Percentiles rank a stretch among this genome's conserved stretches.
Conservation (phyloP, 1,284 basidiomycete species). For the Sparassis latifolia region DNA sequence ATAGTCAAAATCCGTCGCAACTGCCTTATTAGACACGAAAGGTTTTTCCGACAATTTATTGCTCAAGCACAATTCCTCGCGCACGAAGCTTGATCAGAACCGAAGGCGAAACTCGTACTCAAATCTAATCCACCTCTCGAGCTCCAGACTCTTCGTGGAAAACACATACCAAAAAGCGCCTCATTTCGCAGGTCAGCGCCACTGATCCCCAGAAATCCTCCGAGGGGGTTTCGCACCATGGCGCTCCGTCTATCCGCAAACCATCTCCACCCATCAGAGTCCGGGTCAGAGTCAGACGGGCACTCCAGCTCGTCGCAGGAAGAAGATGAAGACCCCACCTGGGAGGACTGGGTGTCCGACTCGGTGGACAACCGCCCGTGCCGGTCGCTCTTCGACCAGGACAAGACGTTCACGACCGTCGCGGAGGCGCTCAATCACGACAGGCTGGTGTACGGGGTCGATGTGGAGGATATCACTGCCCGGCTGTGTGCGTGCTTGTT, state of each 20-base stretch:
- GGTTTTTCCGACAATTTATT: too few relatives aligned
- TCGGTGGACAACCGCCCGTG: constrained; percentile 50
- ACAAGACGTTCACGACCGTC: constrained; percentile 53
- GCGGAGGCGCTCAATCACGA: constrained; percentile 65
- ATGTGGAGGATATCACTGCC: constrained; percentile 45
- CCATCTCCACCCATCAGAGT: background rate
- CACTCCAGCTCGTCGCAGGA: constrained; percentile 9
- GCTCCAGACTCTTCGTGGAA: too few relatives aligned
- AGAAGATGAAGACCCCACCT: constrained; percentile 54
- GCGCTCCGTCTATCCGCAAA: background rate
- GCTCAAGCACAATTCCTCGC: too few relatives aligned
- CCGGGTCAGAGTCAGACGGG: background rate
- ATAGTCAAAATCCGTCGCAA: too few relatives aligned
- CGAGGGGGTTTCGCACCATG: background rate
- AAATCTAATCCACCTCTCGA: too few relatives aligned
- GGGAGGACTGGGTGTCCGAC: constrained; percentile 79
- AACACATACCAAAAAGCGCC: too few relatives aligned
- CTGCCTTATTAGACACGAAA: too few relatives aligned
- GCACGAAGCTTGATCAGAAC: too few relatives aligned
- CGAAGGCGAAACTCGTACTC: too few relatives aligned
- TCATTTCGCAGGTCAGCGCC: too few relatives aligned
- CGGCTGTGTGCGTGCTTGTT: constrained; percentile 41
- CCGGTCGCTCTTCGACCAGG: constrained; percentile 73
- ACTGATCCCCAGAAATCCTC: too few relatives aligned
- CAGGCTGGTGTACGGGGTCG: constrained; percentile 52